These are phyloP conservation scores for Babesia microti DNA, from an alignment of 169 alveolate species.

Conservation along the genomic window DNA sequence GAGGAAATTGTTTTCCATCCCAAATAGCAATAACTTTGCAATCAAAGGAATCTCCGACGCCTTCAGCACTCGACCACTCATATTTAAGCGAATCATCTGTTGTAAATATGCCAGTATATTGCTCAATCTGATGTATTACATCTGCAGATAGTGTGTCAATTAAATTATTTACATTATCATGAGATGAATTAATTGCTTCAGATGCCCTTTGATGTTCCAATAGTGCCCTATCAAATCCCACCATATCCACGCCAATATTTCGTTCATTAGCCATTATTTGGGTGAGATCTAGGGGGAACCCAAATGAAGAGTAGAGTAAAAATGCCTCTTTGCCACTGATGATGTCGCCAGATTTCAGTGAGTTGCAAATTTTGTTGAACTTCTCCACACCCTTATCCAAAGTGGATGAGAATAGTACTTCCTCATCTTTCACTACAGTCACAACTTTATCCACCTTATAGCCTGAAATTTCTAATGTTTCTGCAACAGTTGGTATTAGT, in stretches of 20 bases:
- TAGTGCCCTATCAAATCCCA: slow-evolving; percentile 66
- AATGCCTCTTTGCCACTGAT: slow-evolving; percentile 74
- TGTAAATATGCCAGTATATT: slow-evolving; percentile 5
- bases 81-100: slow-evolving; percentile 54
- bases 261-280: slow-evolving; percentile 82
- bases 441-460: slow-evolving; percentile 70
- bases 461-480: slow-evolving; percentile 69
- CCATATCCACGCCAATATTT: slow-evolving; percentile 56
- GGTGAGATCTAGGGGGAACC: slow-evolving; percentile 85
- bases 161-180: slow-evolving; percentile 31
- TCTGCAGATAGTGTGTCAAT: slow-evolving; percentile 54
- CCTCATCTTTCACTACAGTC: slow-evolving; percentile 67
- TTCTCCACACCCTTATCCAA: slow-evolving; percentile 72
- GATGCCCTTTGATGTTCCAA: slow-evolving; percentile 65
- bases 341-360: slow-evolving; percentile 17
- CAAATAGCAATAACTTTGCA: slow-evolving; percentile 53
- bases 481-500: slow-evolving; percentile 70
- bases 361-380: slow-evolving; percentile 48
- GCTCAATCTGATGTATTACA: slow-evolving; percentile 39
- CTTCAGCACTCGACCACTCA: slow-evolving; percentile 34
- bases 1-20: slow-evolving; percentile 49
- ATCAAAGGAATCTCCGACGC: slow-evolving; percentile 10
- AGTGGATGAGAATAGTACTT: slow-evolving; percentile 69
- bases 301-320: slow-evolving; percentile 77
- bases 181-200: slow-evolving; percentile 46